phyloP scores from a whole-genome alignment of 1,284 basidiomycete genomes.

The Hypsizygus ulmarius region DNA sequence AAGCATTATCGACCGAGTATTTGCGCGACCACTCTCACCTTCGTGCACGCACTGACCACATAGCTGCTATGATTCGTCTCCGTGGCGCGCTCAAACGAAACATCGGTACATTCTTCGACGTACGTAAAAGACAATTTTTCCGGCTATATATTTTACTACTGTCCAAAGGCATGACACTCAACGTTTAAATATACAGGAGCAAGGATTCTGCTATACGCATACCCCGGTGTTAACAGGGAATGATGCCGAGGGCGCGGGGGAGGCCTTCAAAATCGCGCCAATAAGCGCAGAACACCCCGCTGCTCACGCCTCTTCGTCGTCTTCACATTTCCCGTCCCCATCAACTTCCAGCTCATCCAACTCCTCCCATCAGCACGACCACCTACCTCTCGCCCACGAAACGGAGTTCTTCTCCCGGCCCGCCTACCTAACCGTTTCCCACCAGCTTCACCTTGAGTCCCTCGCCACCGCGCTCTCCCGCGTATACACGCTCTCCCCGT shows the following conservation, averaged over 20 bases:
- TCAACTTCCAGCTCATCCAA: too few relatives aligned
- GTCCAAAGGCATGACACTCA: neutral
- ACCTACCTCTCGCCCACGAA: conserved; percentile 19
- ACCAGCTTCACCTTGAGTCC: conserved; percentile 94
- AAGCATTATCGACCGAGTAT: conserved; percentile 70
- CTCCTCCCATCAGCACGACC: conserved; percentile 12
- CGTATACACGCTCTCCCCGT: conserved; percentile 89
- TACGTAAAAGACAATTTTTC: conserved; percentile 40
- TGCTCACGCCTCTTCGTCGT: conserved; percentile 13
- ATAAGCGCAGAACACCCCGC: conserved; percentile 26
- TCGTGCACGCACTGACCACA: conserved; percentile 71
- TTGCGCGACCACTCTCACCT: conserved; percentile 83
- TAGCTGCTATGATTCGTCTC: conserved; percentile 73
- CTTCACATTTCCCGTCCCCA: too few relatives aligned
- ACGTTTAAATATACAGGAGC: conserved; percentile 40
- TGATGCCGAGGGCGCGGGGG: conserved; percentile 98
- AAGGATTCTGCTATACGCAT: conserved; percentile 80
- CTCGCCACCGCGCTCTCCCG: conserved; percentile 75
- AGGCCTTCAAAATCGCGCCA: conserved; percentile 76
- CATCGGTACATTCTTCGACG: conserved; percentile 70
- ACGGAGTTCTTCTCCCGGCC: conserved; percentile 68
- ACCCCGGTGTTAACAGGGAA: conserved; percentile 88
- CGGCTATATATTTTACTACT: neutral
- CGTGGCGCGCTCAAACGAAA: conserved; percentile 54
- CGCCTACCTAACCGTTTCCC: conserved; percentile 91